A percentile compares a stretch with the other conserved stretches of the same genome.
Evolutionary conservation across 805 yeast species (phyloP).

Genomic region (Lachancea sp.): DNA sequence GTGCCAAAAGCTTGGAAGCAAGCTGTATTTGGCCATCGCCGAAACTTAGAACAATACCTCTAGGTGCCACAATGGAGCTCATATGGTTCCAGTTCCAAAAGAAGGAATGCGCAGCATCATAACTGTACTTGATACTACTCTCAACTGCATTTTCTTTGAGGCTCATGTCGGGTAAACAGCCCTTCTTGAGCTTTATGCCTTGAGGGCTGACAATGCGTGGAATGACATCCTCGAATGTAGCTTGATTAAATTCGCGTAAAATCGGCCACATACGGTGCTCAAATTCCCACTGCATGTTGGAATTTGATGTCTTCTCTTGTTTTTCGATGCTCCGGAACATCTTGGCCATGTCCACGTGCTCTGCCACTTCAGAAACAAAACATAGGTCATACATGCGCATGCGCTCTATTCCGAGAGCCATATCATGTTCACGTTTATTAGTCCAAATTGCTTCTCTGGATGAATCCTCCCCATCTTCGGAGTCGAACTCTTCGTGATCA

Average conservation of each 20-base stretch:
- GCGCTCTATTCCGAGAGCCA: slow-evolving; percentile 15
- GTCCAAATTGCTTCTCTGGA: slow-evolving; percentile 7
- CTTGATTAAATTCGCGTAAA: slow-evolving; percentile 10
- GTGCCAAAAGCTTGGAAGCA: slow-evolving; percentile 36
- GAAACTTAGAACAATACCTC: slow-evolving; percentile 20
- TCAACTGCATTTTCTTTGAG: neutral
- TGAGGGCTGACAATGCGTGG: slow-evolving; percentile 14
- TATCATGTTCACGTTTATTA: slow-evolving; percentile 9
- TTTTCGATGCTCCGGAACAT: neutral
- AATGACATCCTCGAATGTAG: slow-evolving; percentile 13
- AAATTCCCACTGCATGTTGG: slow-evolving; percentile 17
- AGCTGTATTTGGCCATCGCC: slow-evolving; percentile 26
- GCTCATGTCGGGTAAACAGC: slow-evolving; percentile 10
- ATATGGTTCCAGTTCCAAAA: slow-evolving; percentile 18
- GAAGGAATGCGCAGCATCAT: slow-evolving; percentile 13
- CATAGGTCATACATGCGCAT: slow-evolving; percentile 20
- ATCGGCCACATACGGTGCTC: slow-evolving; percentile 24
- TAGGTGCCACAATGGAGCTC: slow-evolving; percentile 12
- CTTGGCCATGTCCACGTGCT: slow-evolving; percentile 1
- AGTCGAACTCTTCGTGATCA: slow-evolving; percentile 7
- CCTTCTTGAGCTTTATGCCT: slow-evolving; percentile 9
- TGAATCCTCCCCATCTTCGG: slow-evolving; percentile 3
- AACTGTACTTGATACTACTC: slow-evolving; percentile 5
- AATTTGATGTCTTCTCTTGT: neutral
- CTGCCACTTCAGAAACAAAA: slow-evolving; percentile 11